A percentile compares a stretch with the other conserved stretches of the same genome.
These are phyloP conservation scores for Penicillium capsulatum DNA, from an alignment of 2,329 filamentous ascomycete species.

Conservation along the genomic window DNA sequence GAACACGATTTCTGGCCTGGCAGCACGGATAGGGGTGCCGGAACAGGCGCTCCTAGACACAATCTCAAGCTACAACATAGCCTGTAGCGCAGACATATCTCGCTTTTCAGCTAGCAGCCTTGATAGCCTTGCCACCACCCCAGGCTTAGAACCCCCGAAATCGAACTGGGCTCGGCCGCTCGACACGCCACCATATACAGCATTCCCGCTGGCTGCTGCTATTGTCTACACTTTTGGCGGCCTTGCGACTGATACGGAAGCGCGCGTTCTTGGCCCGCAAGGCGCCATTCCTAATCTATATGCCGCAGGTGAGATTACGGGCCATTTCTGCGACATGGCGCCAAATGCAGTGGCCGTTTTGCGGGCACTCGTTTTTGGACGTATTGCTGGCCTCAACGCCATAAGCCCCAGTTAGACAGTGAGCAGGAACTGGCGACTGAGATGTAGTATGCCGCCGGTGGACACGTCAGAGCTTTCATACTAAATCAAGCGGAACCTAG, in stretches of 20 bases:
- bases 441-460: not conserved
- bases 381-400: conserved; percentile 5
- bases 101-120: conserved; percentile 5
- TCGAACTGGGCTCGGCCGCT: conserved; percentile 6
- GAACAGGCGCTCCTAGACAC: conserved; percentile 6
- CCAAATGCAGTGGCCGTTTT: conserved; percentile 6
- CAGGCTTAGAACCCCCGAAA: conserved; percentile 3
- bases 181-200: conserved; percentile 4
- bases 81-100: conserved; percentile 4
- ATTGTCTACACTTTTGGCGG: conserved; percentile 7
- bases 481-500: not conserved
- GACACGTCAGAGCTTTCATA: not conserved
- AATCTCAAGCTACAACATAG: conserved; percentile 7
- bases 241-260: conserved; percentile 5
- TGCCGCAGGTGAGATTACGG: conserved; percentile 6
- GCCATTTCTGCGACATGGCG: conserved; percentile 5
- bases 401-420: conserved; percentile 4
- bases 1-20: conserved; percentile 5
- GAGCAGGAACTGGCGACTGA: not conserved
- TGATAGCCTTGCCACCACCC: conserved; percentile 4
- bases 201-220: conserved; percentile 4
- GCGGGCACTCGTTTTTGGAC: conserved; percentile 5
- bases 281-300: conserved; percentile 6
- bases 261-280: conserved; percentile 3
- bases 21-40: conserved; percentile 4